Percentiles rank a stretch among this genome's conserved stretches.
phyloP scores from a whole-genome alignment of 1,284 basidiomycete genomes.

The Tilletia horrida region DNA sequence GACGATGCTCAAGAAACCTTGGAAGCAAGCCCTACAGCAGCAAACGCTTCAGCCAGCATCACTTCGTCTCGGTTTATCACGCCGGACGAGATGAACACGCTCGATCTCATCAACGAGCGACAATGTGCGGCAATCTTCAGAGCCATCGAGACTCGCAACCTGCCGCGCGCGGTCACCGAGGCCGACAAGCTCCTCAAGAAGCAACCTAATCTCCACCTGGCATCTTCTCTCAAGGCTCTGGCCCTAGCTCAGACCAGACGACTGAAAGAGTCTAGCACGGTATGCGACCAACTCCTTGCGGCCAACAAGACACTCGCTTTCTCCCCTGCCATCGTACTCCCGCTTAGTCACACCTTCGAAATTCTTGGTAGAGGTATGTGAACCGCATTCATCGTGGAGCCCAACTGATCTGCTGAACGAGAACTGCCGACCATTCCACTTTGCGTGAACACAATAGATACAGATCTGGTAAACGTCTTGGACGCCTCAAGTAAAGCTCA shows the following conservation, averaged over 20 bases:
- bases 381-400: no score
- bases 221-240: constrained; percentile 70
- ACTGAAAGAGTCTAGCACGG: constrained; percentile 70
- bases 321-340: constrained; percentile 61
- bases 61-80: neutral
- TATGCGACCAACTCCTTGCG: constrained; percentile 74
- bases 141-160: constrained; percentile 40
- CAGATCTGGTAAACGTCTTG: constrained; percentile 47
- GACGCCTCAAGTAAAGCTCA: constrained; percentile 59
- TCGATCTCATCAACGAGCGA: constrained; percentile 27
- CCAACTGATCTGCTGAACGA: no score
- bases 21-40: neutral
- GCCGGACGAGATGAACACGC: constrained; percentile 6
- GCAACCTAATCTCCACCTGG: constrained; percentile 32
- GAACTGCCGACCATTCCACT: constrained; percentile 45
- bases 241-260: constrained; percentile 75
- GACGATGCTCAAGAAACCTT: no score
- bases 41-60: neutral
- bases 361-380: constrained; percentile 66
- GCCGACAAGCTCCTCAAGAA: constrained; percentile 21
- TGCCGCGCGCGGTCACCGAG: constrained; percentile 18
- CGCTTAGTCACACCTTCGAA: constrained; percentile 74
- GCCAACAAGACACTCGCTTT: constrained; percentile 63
- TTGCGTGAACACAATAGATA: constrained; percentile 8
- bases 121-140: constrained; percentile 40